These are phyloP conservation scores for Acrocalymma vagum DNA, from an alignment of 2,329 filamentous ascomycete genomes.

Conservation along the genomic window DNA sequence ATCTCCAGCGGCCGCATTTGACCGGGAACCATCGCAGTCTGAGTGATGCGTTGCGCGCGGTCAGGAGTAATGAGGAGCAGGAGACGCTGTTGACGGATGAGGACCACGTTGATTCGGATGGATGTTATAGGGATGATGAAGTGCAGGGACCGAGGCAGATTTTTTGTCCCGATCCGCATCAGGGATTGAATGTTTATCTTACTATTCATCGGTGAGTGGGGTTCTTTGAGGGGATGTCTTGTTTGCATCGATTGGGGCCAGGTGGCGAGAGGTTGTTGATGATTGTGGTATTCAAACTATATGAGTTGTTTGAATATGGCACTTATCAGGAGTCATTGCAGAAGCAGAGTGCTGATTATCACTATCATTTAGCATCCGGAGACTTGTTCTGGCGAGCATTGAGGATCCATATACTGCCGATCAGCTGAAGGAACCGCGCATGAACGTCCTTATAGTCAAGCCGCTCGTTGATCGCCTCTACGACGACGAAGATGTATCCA, in stretches of 20 bases:
- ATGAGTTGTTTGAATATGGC: too few relatives aligned
- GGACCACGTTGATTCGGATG: constrained; percentile 55
- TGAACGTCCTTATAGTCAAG: constrained; percentile 81
- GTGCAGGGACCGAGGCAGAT: constrained; percentile 46
- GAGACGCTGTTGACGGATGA: constrained; percentile 57
- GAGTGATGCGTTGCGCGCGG: constrained; percentile 48
- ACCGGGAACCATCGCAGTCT: constrained; percentile 41
- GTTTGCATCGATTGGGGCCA: not conserved
- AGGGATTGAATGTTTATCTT: constrained; percentile 75
- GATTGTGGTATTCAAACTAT: too few relatives aligned
- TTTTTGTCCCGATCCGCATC: constrained; percentile 63
- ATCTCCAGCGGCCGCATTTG: constrained; percentile 42
- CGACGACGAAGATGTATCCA: constrained; percentile 79
- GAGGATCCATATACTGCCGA: constrained; percentile 75
- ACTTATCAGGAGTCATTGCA: too few relatives aligned
- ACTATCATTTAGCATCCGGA: constrained; percentile 47
- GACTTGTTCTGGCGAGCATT: constrained; percentile 57
- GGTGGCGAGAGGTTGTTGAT: too few relatives aligned
- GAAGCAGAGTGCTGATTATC: constrained; percentile 24
- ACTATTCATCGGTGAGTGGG: constrained; percentile 71
- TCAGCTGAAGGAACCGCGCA: constrained; percentile 80
- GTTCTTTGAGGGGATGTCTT: not conserved
- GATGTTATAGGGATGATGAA: constrained; percentile 50
- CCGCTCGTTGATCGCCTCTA: constrained; percentile 87
- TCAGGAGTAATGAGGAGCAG: constrained; percentile 57